phyloP scores from a whole-genome alignment of 2,329 filamentous ascomycete species.

The Beauveria pseudobassiana region DNA sequence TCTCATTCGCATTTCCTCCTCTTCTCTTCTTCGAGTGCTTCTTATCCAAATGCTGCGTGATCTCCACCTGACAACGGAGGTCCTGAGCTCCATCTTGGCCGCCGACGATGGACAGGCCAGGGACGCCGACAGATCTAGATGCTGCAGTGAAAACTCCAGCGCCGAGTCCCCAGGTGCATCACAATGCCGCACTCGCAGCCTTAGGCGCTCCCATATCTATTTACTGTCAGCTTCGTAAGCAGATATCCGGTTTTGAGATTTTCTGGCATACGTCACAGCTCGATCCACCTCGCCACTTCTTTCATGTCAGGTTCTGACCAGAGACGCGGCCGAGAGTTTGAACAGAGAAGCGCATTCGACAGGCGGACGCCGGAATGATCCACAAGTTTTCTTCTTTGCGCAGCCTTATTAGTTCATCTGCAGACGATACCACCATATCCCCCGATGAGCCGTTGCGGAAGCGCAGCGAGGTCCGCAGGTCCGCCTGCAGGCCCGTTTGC shows the following conservation, averaged over 20 bases:
- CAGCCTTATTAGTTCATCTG: slow-evolving; percentile 18
- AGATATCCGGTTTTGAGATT: fast-evolving
- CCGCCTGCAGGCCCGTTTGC: slow-evolving; percentile 18
- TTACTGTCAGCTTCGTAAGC: background rate
- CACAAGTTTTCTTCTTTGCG: slow-evolving; percentile 22
- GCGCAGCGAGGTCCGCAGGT: slow-evolving; percentile 19
- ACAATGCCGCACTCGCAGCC: slow-evolving; percentile 21
- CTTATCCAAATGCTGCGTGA: slow-evolving; percentile 11
- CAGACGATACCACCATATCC: slow-evolving; percentile 11
- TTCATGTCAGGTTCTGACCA: slow-evolving; percentile 11
- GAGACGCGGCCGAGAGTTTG: slow-evolving; percentile 13
- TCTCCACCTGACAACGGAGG: slow-evolving; percentile 20
- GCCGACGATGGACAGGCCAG: slow-evolving; percentile 22
- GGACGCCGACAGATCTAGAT: slow-evolving; percentile 26
- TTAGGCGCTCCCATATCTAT: slow-evolving; percentile 27
- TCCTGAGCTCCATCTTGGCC: slow-evolving; percentile 20
- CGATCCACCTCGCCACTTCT: slow-evolving; percentile 18
- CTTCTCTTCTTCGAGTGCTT: background rate
- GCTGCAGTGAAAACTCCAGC: slow-evolving; percentile 28
- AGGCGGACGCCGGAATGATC: slow-evolving; percentile 24
- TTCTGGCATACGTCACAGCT: slow-evolving; percentile 21
- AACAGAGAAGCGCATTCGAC: slow-evolving; percentile 22
- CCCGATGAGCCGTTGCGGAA: slow-evolving; percentile 15
- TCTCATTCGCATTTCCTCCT: background rate
- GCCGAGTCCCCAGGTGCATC: slow-evolving; percentile 12